Base-by-base conservation (phyloP, 1,284 basidiomycete species). In the Phylloporus gajari region DNA sequence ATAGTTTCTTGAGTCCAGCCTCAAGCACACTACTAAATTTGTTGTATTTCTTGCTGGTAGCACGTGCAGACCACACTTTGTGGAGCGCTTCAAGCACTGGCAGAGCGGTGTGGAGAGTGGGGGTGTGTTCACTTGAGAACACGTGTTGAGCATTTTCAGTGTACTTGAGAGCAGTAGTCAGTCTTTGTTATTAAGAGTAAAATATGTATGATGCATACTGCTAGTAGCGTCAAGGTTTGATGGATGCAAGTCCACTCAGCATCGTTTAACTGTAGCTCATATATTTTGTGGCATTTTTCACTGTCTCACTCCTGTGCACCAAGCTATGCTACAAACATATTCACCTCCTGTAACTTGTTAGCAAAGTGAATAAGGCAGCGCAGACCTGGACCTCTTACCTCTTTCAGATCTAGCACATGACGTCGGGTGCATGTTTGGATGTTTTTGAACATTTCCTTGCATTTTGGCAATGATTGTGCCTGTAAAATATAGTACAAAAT, bases 61-160 rank as follows among this genome's bases (percentile, higher is more conserved):
- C n/a, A 62, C 25, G 13, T 9, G 65, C 69, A 1, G 59, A 67
- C 80, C 80, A 83, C 3, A 74, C 77, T 15, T 69, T 71, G 61
- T 83, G 73, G 1, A 84, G 62, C 56, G 1, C 69, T 68, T 7
- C 51, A 35, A 35, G 35, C 35, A 35, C 35, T 35, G 35, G 8
- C 35, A 35, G 35, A 35, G 35, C 35, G 8, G 35, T 35, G 8
- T 35, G 35, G 35, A 35, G 35, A 35, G 35, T 35, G 35, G 8
- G 35, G 35, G 35, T 65, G 9, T 53, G 61, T 8, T 76, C 75
- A 32, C 65, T 68, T 0, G 38, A 77, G 69, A 77, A 76, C 0
- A 44, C 3, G 2, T 76, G 66, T 65, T 76, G 69, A 25, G 74
- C 65, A 51, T 75, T 77, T 7, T 77, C 56, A 3, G 75, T 68